Evolutionary conservation across 1,284 basidiomycete genomes (phyloP).

Genomic region (Pholiota adiposa): DNA sequence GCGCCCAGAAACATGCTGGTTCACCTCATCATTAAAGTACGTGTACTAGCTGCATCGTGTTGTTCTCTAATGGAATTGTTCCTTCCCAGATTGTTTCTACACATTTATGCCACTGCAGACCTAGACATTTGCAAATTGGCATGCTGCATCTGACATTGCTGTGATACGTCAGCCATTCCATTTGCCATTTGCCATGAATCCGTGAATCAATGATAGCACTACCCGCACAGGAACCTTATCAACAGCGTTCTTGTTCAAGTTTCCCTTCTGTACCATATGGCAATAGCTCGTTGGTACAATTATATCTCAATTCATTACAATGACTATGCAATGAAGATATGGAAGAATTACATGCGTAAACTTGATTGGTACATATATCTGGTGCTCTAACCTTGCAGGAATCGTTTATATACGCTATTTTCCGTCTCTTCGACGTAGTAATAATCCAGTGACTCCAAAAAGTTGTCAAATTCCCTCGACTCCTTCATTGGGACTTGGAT

Average conservation of each 20-base stretch:
- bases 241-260: too few species aligned
- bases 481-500: constrained; percentile 87
- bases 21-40: constrained; percentile 39
- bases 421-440: constrained; percentile 92
- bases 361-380: not conserved
- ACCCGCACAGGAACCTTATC: too few species aligned
- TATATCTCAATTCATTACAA: too few species aligned
- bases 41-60: not conserved
- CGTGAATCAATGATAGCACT: too few species aligned
- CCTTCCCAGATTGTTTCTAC: not conserved
- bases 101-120: not conserved
- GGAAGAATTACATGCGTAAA: too few species aligned
- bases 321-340: too few species aligned
- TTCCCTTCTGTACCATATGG: too few species aligned
- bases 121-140: not conserved
- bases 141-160: too few species aligned
- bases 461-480: constrained; percentile 69
- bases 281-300: too few species aligned
- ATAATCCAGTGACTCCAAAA: constrained; percentile 83
- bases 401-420: constrained; percentile 86
- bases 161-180: too few species aligned
- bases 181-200: too few species aligned
- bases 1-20: constrained; percentile 34
- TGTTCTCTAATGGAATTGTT: not conserved
- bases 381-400: constrained; percentile 38